phyloP scores from a whole-genome alignment of 306 rosid species.

The Corylus americana region DNA sequence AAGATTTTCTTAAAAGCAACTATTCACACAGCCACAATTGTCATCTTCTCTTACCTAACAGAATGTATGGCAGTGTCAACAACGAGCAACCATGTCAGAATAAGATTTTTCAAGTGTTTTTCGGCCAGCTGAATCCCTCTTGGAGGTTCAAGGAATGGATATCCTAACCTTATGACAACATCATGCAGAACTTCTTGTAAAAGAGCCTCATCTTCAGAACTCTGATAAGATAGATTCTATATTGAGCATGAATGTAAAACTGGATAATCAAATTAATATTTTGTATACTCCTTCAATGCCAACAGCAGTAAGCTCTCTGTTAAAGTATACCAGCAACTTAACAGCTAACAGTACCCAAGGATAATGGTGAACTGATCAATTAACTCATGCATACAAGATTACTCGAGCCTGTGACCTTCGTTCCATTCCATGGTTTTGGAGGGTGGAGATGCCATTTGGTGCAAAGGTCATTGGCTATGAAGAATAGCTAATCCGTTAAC shows the following conservation, averaged over 20 bases:
- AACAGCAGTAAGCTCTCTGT: conserved; percentile 13
- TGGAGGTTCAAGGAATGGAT: conserved; percentile 50
- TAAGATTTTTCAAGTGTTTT: conserved; percentile 51
- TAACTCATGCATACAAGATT: background rate
- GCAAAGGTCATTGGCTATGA: background rate
- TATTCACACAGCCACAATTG: conserved; percentile 24
- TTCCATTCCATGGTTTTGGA: background rate
- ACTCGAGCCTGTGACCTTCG: background rate
- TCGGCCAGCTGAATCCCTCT: conserved; percentile 38
- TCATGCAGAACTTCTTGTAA: conserved; percentile 53
- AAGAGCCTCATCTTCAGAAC: conserved; percentile 50
- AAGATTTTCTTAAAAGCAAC: conserved; percentile 24
- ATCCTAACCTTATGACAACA: conserved; percentile 51
- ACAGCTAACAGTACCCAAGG: conserved; percentile 30
- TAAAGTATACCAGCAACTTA: background rate
- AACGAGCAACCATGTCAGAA: conserved; percentile 65
- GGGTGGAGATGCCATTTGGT: background rate
- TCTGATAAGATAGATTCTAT: conserved; percentile 43
- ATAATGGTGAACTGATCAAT: conserved; percentile 6
- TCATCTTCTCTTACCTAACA: conserved; percentile 53
- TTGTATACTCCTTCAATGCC: conserved; percentile 15
- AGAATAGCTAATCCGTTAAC: conserved; percentile 31
- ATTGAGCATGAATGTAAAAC: conserved; percentile 16
- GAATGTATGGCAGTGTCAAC: conserved; percentile 62
- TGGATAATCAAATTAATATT: background rate